Evolutionary conservation across 2,329 filamentous ascomycete genomes (phyloP).

Genomic region (Atkinsonella hypoxylon): DNA sequence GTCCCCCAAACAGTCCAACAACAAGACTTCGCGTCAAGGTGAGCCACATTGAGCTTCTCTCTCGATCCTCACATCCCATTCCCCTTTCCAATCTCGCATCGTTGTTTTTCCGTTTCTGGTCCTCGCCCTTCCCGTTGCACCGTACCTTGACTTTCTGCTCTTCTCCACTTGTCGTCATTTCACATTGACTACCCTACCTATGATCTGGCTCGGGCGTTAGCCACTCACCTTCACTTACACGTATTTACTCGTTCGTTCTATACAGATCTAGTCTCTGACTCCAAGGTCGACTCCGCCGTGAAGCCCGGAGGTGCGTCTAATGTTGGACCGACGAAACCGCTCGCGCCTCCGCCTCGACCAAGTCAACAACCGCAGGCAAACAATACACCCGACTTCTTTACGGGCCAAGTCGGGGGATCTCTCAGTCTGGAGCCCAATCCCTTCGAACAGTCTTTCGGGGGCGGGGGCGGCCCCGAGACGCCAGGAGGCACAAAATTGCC

Average conservation of each 20-base stretch:
- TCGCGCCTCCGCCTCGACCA: constrained; percentile 60
- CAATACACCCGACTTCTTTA: constrained; percentile 60
- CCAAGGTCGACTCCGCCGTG: constrained; percentile 32
- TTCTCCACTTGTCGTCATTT: constrained; percentile 4
- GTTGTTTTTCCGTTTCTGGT: background rate
- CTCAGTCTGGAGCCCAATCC: constrained; percentile 83
- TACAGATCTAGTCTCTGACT: constrained; percentile 31
- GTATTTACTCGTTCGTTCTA: constrained; percentile 10
- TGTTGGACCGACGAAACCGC: constrained; percentile 49
- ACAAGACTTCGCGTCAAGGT: constrained; percentile 32
- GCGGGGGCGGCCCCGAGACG: constrained; percentile 55
- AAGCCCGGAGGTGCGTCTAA: constrained; percentile 40
- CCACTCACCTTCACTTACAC: constrained; percentile 3
- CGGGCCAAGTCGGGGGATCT: constrained; percentile 38
- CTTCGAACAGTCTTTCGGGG: constrained; percentile 87
- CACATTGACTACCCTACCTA: background rate
- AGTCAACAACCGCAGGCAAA: constrained; percentile 32
- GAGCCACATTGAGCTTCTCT: constrained; percentile 17
- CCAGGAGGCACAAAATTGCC: constrained; percentile 76
- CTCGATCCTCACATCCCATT: constrained; percentile 4
- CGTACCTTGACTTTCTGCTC: constrained; percentile 1
- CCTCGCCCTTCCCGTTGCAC: constrained; percentile 3
- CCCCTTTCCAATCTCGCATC: background rate
- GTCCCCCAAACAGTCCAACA: constrained; percentile 35
- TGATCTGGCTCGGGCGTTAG: background rate